These are phyloP conservation scores for Diaporthe destruens DNA, from an alignment of 2,329 filamentous ascomycete species.

Conservation along the genomic window DNA sequence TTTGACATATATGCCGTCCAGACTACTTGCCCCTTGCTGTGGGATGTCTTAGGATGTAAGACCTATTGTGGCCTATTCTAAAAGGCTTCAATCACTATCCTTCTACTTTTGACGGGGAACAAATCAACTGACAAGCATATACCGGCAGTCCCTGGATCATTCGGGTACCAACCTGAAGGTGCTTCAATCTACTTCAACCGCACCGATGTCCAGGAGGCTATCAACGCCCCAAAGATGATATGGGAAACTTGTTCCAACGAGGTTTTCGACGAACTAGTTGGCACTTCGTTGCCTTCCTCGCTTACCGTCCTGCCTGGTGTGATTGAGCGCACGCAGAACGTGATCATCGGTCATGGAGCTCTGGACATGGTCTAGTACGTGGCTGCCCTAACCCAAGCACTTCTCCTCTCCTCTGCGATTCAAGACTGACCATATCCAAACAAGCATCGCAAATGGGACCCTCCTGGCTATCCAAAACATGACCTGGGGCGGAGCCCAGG, in stretches of 20 bases:
- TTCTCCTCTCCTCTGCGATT: too few species aligned
- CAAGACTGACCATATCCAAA: slow-evolving; percentile 20
- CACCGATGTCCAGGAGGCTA: slow-evolving; percentile 70
- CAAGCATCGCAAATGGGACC: slow-evolving; percentile 69
- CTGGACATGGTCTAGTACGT: slow-evolving; percentile 71
- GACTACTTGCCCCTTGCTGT: slow-evolving; percentile 77
- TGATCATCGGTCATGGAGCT: slow-evolving; percentile 77
- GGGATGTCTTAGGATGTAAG: slow-evolving; percentile 73
- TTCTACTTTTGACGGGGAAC: neutral
- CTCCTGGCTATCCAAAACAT: slow-evolving; percentile 81
- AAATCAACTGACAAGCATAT: slow-evolving; percentile 14
- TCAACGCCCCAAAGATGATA: slow-evolving; percentile 50
- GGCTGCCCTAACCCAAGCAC: neutral
- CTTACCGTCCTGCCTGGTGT: slow-evolving; percentile 67
- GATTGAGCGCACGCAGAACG: slow-evolving; percentile 77
- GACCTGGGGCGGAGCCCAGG: slow-evolving; percentile 78
- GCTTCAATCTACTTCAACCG: slow-evolving; percentile 78
- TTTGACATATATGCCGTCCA: slow-evolving; percentile 83
- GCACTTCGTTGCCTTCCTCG: slow-evolving; percentile 38
- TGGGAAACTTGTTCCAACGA: slow-evolving; percentile 69
- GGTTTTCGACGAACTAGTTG: slow-evolving; percentile 55
- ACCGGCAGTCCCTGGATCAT: slow-evolving; percentile 66
- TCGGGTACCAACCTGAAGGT: slow-evolving; percentile 73
- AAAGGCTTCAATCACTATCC: neutral
- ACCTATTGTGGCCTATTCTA: neutral